Base-by-base conservation (phyloP, 306 rosid genomes). In the Herpetospermum pedunculosum region DNA sequence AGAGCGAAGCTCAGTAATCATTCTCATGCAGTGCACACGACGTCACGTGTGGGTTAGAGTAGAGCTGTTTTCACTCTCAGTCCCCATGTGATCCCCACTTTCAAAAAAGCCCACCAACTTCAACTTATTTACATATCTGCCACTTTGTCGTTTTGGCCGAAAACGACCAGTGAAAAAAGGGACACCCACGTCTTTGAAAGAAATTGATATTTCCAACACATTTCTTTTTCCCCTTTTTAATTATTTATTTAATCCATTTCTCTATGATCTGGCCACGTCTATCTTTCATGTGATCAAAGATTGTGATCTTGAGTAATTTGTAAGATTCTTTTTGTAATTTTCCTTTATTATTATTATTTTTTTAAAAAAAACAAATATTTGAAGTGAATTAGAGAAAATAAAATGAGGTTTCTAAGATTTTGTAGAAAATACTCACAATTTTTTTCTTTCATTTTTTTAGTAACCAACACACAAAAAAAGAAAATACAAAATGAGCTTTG, bases 221-320 rank as follows among this genome's bases (percentile, higher is more conserved):
- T 14, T 30, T 60, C 1, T 34, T 34, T 18, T 30, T n/a, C 3
- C 1, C 30, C 11, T 23, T 38, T 65, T 21, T n/a, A 10, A n/a
- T 6, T 32, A 32, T 16, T 44, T 44, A 4, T 38, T 38, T 6
- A 25, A 25, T 63, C 15, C 70, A 37, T 63, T 9, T 37, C 16
- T n/a, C 70, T 67, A 67, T 67, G 26, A 40, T 67, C 72, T 67
- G 72, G 52, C 72, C 72, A 67, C 72, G 72, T 67, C 6, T 67
- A 65, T 34, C 8, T 10, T 35, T 63, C 70, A 63, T 63, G 70
- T 63, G 72, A 67, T 1, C 29, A 1, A 11, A 38, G 7, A 35
- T 64, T 35, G 21, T 11, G 44, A 64, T 38, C 32, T 60, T 32
- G 23, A 23, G 72, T 67, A 6, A 67, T 67, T 67, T 40, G 12